A percentile compares a stretch with the other conserved stretches of the same genome.
Evolutionary conservation across 2,329 filamentous ascomycete genomes (phyloP).

Genomic region (Neofusicoccum parvum): DNA sequence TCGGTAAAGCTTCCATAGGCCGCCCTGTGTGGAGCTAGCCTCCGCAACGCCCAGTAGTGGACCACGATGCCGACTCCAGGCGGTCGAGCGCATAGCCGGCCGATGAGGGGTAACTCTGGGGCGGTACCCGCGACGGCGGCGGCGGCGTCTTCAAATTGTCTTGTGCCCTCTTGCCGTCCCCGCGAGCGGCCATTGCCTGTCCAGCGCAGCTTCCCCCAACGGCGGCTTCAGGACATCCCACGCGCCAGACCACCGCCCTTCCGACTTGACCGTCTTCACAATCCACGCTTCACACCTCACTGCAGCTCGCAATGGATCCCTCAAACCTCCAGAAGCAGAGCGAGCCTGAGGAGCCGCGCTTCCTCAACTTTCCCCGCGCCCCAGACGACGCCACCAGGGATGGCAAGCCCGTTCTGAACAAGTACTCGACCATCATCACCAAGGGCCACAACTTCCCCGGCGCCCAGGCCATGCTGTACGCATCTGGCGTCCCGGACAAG

Average conservation of each 20-base stretch:
- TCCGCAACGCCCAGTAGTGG: conserved; percentile 11
- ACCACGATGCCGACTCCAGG: conserved; percentile 1
- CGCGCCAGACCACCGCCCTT: neutral
- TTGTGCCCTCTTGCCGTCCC: conserved; percentile 13
- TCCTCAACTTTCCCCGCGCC: conserved; percentile 60
- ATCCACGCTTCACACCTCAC: neutral
- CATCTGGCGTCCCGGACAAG: conserved; percentile 80
- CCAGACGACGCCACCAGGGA: conserved; percentile 55
- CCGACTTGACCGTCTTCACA: too few relatives aligned
- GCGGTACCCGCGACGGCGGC: neutral
- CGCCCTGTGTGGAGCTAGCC: conserved; percentile 7
- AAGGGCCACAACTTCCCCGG: conserved; percentile 87
- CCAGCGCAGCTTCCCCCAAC: neutral
- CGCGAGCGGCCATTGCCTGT: neutral
- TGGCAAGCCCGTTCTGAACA: conserved; percentile 72
- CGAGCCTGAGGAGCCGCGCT: conserved; percentile 46
- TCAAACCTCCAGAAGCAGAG: conserved; percentile 38
- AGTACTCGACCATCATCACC: conserved; percentile 82
- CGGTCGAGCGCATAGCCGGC: conserved; percentile 6
- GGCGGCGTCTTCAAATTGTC: conserved; percentile 3
- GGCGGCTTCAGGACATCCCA: neutral
- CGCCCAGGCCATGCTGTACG: conserved; percentile 92
- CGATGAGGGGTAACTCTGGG: conserved; percentile 10
- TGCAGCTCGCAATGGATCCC: conserved; percentile 36
- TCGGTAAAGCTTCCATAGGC: conserved; percentile 14